A percentile compares a stretch with the other conserved stretches of the same genome.
Evolutionary conservation across 441 rosid genomes (phyloP).

Genomic region (Euphorbia corollata): DNA sequence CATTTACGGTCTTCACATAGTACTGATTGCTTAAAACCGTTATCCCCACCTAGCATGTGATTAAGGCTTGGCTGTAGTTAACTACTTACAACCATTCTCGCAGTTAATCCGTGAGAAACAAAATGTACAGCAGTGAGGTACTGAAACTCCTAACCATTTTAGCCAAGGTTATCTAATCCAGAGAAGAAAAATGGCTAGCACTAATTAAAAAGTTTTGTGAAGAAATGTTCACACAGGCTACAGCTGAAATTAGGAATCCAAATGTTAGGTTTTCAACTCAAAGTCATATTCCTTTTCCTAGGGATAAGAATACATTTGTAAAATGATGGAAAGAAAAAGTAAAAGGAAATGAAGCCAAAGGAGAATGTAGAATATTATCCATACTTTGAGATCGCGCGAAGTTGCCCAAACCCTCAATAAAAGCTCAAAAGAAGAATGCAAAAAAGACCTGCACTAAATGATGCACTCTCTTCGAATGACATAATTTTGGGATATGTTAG

Average conservation of each 20-base stretch:
- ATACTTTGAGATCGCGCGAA: slow-evolving; percentile 89
- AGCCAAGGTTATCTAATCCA: not conserved
- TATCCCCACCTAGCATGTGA: too few relatives aligned
- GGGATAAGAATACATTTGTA: not conserved
- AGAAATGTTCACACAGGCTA: not conserved
- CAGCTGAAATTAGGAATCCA: not conserved
- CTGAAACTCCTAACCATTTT: slow-evolving; percentile 2
- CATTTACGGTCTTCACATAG: not conserved
- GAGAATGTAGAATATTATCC: slow-evolving; percentile 7
- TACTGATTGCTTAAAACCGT: too few relatives aligned
- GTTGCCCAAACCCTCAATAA: slow-evolving; percentile 87
- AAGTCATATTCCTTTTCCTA: not conserved
- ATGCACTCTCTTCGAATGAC: slow-evolving; percentile 21
- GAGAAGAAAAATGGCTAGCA: not conserved
- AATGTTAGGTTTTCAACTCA: not conserved
- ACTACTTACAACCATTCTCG: not conserved
- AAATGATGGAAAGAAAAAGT: slow-evolving; percentile 1
- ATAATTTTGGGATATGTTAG: slow-evolving; percentile 9
- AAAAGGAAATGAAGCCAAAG: slow-evolving; percentile 7
- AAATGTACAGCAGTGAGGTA: not conserved
- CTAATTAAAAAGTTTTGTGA: not conserved
- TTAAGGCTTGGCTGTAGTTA: too few relatives aligned
- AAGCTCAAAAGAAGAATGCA: slow-evolving; percentile 95
- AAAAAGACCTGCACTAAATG: slow-evolving; percentile 63
- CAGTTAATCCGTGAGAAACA: not conserved